Evolutionary conservation across 2,329 filamentous ascomycete species (phyloP).

Genomic region (Tolypocladium nubicola): DNA sequence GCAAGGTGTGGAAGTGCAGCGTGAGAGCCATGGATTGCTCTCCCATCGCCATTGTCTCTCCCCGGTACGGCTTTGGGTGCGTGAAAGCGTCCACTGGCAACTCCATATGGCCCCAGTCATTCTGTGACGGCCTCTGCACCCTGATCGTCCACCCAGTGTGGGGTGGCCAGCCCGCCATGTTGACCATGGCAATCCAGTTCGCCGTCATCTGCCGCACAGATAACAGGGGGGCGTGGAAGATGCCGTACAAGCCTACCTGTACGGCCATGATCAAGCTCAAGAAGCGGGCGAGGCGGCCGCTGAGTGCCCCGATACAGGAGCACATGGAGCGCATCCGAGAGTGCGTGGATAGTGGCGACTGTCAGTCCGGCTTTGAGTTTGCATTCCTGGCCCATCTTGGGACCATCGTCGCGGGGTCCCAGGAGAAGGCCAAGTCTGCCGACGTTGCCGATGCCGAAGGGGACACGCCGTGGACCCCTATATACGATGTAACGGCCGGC

Average conservation of each 20-base stretch:
- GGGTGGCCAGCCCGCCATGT: background rate
- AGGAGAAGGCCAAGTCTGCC: no score
- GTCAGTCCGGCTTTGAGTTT: no score
- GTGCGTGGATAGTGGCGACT: no score
- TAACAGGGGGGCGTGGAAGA: background rate
- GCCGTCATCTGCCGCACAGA: background rate
- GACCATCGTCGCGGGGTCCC: no score
- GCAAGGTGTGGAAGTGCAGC: background rate
- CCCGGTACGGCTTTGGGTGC: background rate
- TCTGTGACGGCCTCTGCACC: background rate
- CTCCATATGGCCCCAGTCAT: background rate
- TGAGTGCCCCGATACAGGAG: no score
- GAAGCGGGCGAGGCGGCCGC: no score
- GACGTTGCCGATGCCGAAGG: no score
- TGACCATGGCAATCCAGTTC: background rate
- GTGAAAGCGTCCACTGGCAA: background rate
- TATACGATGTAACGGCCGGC: no score
- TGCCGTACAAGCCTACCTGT: background rate
- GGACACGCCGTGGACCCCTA: no score
- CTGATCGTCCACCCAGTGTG: background rate
- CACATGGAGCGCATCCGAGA: no score
- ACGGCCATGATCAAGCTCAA: background rate
- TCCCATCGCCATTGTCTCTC: background rate
- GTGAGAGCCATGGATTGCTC: background rate
- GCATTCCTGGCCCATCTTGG: no score